Base-by-base conservation (phyloP, 352 stramenopile species). In the Pythium rishiriense region DNA sequence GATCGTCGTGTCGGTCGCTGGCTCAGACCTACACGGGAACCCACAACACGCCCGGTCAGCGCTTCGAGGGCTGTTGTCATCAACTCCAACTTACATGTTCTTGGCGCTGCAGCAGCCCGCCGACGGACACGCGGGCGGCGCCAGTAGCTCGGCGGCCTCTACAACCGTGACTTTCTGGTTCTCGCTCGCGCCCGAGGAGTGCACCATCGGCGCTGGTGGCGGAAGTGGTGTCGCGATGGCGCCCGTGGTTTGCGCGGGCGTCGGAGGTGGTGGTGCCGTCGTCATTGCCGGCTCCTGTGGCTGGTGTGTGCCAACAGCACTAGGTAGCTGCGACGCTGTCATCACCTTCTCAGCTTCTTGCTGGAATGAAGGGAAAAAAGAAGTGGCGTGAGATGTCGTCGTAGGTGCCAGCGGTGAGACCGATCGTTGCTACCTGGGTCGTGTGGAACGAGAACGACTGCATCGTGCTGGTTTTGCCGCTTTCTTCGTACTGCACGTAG, bases 361-460 rank as follows among this genome's bases (percentile, higher is more conserved):
- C 56, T 73, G 41, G 12, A 24, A 52, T 39, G 22, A 41, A 17
- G 26, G 5, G n/a, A 43, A n/a, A 28, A 17, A 21, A 35, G 29
- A 55, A 1, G 55, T 17, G 25, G 35, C 41, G 29, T 0, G 10
- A 12, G 22, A 10, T 28, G 3, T 55, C 17, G 11, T 10, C 33
- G 33, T 10, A 14, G 9, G 33, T 43, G 17, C 7, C 42, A 15
- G 19, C 15, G 29, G 28, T 10, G 49, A 41, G 3, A 39, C 11
- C 10, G 33, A 39, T 11, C 33, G 7, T 12, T 48, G 11, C 19
- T 60, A 76, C 68, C 63, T 91, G 82, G 22, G 80, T 75, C 0
- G 83, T 92, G 33, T 78, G 72, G 64, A 92, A 86, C 22, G 81
- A 78, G 59, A 92, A 92, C 25, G 81, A 87, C 42, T 88, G 72